Evolutionary conservation across 202 grass and related monocot species (phyloP).

Genomic region (Digitaria exilis): DNA sequence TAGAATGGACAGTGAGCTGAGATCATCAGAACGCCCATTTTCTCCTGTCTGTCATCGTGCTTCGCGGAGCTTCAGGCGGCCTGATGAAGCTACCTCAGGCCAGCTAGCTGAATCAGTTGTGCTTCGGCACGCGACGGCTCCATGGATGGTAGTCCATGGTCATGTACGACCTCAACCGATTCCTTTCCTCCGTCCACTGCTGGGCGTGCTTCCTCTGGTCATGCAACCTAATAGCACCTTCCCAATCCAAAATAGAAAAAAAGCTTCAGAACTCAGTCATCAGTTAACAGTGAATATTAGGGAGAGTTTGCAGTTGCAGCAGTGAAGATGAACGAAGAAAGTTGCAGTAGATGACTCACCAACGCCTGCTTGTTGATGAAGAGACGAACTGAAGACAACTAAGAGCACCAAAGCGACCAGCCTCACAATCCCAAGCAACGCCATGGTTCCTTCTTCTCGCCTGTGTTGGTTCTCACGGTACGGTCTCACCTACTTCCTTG

Average conservation of each 20-base stretch:
- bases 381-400: constrained; percentile 40
- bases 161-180: constrained; percentile 54
- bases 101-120: constrained; percentile 41
- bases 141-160: constrained; percentile 43
- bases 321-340: not conserved
- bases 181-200: constrained; percentile 61
- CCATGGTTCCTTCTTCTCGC: constrained; percentile 45
- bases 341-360: constrained; percentile 47
- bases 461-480: not conserved
- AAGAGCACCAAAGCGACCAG: constrained; percentile 49
- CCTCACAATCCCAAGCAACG: constrained; percentile 39
- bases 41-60: constrained; percentile 26
- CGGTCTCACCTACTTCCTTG: constrained; percentile 7
- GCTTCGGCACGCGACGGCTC: constrained; percentile 39
- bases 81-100: not conserved
- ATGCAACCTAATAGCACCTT: constrained; percentile 53
- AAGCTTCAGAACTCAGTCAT: constrained; percentile 1
- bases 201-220: constrained; percentile 43
- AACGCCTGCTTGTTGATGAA: constrained; percentile 53
- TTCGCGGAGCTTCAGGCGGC: not conserved
- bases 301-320: not conserved
- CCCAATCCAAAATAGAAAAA: not conserved
- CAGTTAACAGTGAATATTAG: not conserved
- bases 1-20: not conserved
- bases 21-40: not conserved